Evolutionary conservation across 192 early-diverging fungal species (phyloP), one percentile per base, ranked within the genome.

Genomic region (Coemansia sp.): DNA sequence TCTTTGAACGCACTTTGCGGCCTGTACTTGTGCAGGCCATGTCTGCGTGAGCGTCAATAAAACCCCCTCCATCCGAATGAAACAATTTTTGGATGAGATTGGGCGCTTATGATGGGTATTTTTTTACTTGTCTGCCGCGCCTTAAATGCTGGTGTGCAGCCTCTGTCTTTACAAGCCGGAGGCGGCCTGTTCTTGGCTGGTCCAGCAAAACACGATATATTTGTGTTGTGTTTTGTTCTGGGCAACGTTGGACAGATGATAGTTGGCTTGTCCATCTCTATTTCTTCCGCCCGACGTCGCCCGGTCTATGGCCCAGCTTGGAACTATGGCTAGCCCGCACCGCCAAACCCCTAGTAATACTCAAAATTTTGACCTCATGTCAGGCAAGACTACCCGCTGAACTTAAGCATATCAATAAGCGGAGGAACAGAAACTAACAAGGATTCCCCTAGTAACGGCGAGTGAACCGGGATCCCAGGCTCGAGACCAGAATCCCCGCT

Each of bases 321-420:
- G n/a, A n/a, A n/a, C n/a, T n/a, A n/a, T n/a, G n/a, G n/a, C n/a
- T n/a, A n/a, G n/a, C n/a, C n/a, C n/a, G n/a, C n/a, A n/a, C n/a
- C n/a, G n/a, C 34, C 8, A 36, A 8, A 36, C 34, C 34, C 4
- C 8, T 36, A 36, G 34, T 36, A 59, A 66, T 56, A 71, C 59
- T 61, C 60, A 77, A 64, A 64, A 60, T 52, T 63, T 66, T 76
- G 84, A 83, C 76, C 82, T 85, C 82, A 88, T 70, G 73, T 88
- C 77, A 86, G 72, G 81, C 72, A 80, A 80, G 87, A 84, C 64
- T 84, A 88, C 84, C 86, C 85, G 83, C 87, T 88, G 87, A 88
- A 88, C 83, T 89, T 89, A 88, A 88, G 88, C 86, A 88, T 89
- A 89, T 89, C 83, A 89, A 87, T 87, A 90, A 90, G 85, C 84